Evolutionary conservation across 768 basidiomycete genomes (phyloP), one percentile per base, ranked within the genome.

Genomic region (Lactarius sp.): DNA sequence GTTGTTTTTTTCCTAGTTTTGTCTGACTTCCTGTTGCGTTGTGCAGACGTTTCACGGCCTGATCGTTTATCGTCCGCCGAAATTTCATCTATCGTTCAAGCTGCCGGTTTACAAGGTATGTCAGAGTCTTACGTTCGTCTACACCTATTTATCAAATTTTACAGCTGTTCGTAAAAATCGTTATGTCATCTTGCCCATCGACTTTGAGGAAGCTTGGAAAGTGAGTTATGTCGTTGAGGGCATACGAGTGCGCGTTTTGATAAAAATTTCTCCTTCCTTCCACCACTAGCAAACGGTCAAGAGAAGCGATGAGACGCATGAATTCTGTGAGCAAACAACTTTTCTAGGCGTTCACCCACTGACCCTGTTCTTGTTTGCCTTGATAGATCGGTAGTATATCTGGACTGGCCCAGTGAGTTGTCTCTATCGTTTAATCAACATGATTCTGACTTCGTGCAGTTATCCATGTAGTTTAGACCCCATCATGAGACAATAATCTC

Each of bases 131-230:
- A 13, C 4, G 13, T 53, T 13, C 41, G 6, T 36, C 34, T 34
- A 52, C 22, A 58, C 33, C 6, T 55, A 34, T 27, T 44, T 27
- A 53, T 4, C 20, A 36, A 37, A 56, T 18, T 46, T n/a, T 62
- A 55, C 68, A 94, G 95, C 95, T 68, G 96, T 98, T 16, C 88
- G 96, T 62, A 98, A 98, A 79, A 98, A 98, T 75, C 89, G 96
- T 71, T 99, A 99, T 77, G 85, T 99, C 52, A 95, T 99, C 72
- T 79, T 98, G 22, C 96, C 97, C 0, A 84, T 89, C 14, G 97
- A 99, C 82, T 98, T 99, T 71, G 97, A 99, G 74, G 96, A 98
- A 75, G 94, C 94, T 73, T 99, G 95, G 95, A 98, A 98, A 83
- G 94, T 96, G 69, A 71, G 91, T 37, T 68, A 83, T 72, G 80